Evolutionary conservation across 1,284 basidiomycete species (phyloP).

Genomic region (Exobasidium rhododendri): DNA sequence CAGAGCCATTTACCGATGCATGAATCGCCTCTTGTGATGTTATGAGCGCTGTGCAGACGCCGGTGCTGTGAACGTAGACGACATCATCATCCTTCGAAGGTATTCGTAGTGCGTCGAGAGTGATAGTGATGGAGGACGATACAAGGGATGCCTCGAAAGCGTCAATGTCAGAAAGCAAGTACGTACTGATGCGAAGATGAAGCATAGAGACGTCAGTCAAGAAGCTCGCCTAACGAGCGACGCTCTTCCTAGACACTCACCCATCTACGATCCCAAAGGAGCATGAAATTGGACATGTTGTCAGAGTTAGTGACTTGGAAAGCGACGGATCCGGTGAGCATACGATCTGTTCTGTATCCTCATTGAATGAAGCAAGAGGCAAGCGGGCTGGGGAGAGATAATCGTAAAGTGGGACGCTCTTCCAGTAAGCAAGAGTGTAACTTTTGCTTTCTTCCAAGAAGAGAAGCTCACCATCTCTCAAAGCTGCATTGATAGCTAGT

Average conservation of each 20-base stretch:
- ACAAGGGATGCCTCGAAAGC: constrained; percentile 84
- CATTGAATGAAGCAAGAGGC: constrained; percentile 70
- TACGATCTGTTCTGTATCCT: constrained; percentile 65
- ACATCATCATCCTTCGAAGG: constrained; percentile 1
- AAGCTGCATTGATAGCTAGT: constrained; percentile 78
- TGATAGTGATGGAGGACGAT: constrained; percentile 28
- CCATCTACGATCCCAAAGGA: constrained; percentile 79
- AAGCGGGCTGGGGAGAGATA: constrained; percentile 53
- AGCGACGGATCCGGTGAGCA: constrained; percentile 63
- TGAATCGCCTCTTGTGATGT: constrained; percentile 2
- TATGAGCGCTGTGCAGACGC: not conserved
- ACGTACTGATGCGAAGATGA: constrained; percentile 49
- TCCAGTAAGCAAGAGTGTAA: not conserved
- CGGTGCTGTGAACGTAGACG: not conserved
- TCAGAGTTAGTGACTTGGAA: constrained; percentile 59
- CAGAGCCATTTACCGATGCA: not conserved
- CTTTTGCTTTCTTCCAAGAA: constrained; percentile 45
- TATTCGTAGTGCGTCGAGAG: not conserved
- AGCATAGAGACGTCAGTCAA: not conserved
- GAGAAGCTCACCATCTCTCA: constrained; percentile 67
- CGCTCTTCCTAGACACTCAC: no score
- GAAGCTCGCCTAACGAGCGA: no score
- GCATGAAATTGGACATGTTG: constrained; percentile 63
- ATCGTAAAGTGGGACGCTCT: constrained; percentile 13
- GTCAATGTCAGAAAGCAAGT: constrained; percentile 76